These are phyloP conservation scores for Schrenkiella parvula DNA, from an alignment of 345 rosid genomes.

Conservation along the genomic window DNA sequence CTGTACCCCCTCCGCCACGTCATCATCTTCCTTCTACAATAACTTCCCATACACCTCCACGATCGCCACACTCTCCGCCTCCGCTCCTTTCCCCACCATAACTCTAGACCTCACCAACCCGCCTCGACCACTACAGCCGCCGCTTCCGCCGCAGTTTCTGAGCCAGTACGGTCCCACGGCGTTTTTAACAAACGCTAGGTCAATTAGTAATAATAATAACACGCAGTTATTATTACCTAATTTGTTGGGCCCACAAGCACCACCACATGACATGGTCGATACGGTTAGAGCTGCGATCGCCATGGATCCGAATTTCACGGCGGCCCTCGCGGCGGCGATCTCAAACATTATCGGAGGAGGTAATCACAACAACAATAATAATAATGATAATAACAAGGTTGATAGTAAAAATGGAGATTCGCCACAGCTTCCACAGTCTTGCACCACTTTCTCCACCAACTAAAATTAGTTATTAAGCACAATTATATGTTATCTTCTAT, in stretches of 20 bases:
- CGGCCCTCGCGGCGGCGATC: constrained; percentile 78
- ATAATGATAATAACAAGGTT: constrained; percentile 18
- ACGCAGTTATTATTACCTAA: constrained; percentile 23
- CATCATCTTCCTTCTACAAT: constrained; percentile 37
- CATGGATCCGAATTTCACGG: constrained; percentile 76
- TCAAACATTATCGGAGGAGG: constrained; percentile 51
- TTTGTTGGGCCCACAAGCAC: constrained; percentile 28
- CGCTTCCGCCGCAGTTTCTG: constrained; percentile 28
- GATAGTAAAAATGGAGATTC: constrained; percentile 42
- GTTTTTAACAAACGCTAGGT: constrained; percentile 29
- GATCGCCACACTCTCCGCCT: constrained; percentile 73
- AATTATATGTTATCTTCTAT: neutral
- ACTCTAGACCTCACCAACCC: constrained; percentile 80
- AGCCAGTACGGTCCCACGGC: constrained; percentile 25
- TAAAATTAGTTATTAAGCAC: constrained; percentile 11
- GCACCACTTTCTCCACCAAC: constrained; percentile 85
- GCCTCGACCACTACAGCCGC: constrained; percentile 37
- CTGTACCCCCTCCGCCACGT: constrained; percentile 26
- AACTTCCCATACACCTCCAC: constrained; percentile 62
- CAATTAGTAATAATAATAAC: neutral
- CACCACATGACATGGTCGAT: constrained; percentile 57
- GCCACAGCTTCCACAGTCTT: constrained; percentile 83
- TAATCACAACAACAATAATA: constrained; percentile 26
- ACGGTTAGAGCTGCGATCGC: constrained; percentile 70
- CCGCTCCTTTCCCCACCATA: constrained; percentile 86